Evolutionary conservation across 768 basidiomycete species (phyloP), one percentile per base, ranked within the genome.

Genomic region (Termitomyces sp.): DNA sequence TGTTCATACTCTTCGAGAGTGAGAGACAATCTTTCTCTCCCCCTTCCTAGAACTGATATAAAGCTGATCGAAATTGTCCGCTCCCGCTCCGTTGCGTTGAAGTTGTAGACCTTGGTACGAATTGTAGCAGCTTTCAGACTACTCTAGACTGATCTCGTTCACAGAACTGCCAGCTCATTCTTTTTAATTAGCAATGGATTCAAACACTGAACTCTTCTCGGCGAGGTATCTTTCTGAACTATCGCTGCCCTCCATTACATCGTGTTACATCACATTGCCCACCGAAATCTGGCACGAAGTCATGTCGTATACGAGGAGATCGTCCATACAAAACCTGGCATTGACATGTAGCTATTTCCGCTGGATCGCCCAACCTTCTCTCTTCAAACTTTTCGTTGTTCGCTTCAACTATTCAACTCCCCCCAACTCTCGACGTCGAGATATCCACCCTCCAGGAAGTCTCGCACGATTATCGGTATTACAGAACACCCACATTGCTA

Each of bases 271-370:
- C 24, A 40, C 20, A 10, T 43, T 65, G 9, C 63, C 64, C 16
- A 14, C 56, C n/a, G 64, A 65, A 50, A 45, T 65, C 33, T 65
- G 64, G 61, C 59, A 64, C 20, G 61, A 65, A 47, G 52, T 62
- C 7, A 58, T 64, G 20, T 58, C 61, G n/a, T 48, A 60, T 26
- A 49, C 54, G 18, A 26, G 59, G 24, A 28, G 46, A 13, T 20
- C 51, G 9, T 56, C 63, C 9, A 62, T 62, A 18, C 44, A 58
- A 20, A 53, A 56, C 35, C 28, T 64, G 18, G 47, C 59, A 13
- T 49, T 20, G 2, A 64, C 61, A 22, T 65, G 63, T 46, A 58
- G 51, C n/a, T 22, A 58, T 33, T 47, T 65, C 32, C 60, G 64
- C n/a, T n/a, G n/a, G n/a, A 28, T 65, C 4, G 61, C 64, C 6